Evolutionary conservation across 2,329 filamentous ascomycete species (phyloP).

Genomic region (Fusarium humuli): DNA sequence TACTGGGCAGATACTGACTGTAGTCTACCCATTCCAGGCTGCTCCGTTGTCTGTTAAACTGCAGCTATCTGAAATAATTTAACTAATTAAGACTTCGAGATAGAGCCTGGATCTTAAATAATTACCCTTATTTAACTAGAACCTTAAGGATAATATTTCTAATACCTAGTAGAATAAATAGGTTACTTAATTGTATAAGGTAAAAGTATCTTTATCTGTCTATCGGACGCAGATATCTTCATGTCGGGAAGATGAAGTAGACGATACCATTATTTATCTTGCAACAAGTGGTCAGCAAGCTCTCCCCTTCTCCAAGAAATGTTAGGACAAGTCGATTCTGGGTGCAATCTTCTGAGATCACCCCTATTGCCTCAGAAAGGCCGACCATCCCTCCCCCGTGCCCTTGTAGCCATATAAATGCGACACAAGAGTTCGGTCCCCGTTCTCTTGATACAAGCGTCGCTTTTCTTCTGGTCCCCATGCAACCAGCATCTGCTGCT

Average conservation of each 20-base stretch:
- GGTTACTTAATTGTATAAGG: too few species aligned
- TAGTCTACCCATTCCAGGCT: background rate
- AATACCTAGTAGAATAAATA: too few species aligned
- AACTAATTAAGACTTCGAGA: too few species aligned
- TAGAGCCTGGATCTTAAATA: too few species aligned
- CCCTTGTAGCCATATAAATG: conserved; percentile 46
- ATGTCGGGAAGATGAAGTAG: background rate
- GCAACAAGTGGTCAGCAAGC: too few species aligned
- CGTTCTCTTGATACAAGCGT: conserved; percentile 42
- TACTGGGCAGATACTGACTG: background rate
- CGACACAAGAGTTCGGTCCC: conserved; percentile 48
- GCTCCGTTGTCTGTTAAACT: conserved; percentile 2
- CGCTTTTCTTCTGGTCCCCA: conserved; percentile 52
- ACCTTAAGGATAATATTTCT: too few species aligned
- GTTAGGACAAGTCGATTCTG: too few species aligned
- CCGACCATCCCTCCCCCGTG: conserved; percentile 26
- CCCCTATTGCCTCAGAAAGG: conserved; percentile 21
- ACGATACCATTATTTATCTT: too few species aligned
- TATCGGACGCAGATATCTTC: background rate
- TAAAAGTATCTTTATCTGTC: too few species aligned
- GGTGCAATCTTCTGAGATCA: background rate
- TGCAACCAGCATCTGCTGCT: conserved; percentile 55
- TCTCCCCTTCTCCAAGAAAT: too few species aligned
- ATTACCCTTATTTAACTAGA: too few species aligned
- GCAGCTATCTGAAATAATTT: conserved; percentile 13